phyloP scores from a whole-genome alignment of 768 basidiomycete genomes.

The Collybiopsis confluens region DNA sequence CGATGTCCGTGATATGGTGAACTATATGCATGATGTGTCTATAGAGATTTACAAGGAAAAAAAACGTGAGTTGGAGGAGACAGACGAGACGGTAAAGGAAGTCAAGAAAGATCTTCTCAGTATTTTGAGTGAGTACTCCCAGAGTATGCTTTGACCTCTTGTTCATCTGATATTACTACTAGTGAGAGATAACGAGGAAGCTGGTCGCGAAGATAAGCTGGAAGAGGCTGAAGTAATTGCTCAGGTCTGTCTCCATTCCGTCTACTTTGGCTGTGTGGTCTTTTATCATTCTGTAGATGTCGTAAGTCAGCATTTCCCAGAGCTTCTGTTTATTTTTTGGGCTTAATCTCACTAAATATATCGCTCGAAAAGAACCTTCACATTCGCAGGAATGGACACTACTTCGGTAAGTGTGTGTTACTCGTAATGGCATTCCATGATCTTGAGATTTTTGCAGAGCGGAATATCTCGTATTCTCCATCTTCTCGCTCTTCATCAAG shows the following conservation, averaged over 20 bases:
- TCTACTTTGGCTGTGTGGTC: neutral
- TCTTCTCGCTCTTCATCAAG: constrained; percentile 27
- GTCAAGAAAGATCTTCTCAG: constrained; percentile 31
- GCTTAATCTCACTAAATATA: constrained; percentile 1
- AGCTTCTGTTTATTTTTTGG: neutral
- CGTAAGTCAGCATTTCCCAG: neutral
- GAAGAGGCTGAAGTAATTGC: constrained; percentile 30
- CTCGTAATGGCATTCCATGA: no score
- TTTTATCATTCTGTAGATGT: neutral
- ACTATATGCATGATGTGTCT: constrained; percentile 22
- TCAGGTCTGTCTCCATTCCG: constrained; percentile 23
- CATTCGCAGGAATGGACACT: constrained; percentile 39
- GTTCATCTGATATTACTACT: neutral
- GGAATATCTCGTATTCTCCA: constrained; percentile 29
- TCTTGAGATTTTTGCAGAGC: constrained; percentile 1
- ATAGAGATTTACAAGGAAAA: constrained; percentile 23
- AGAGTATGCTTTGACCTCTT: neutral
- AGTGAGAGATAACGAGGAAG: constrained; percentile 28
- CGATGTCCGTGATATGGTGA: constrained; percentile 20
- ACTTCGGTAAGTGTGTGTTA: constrained; percentile 20
- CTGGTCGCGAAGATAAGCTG: constrained; percentile 25
- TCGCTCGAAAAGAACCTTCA: constrained; percentile 24
- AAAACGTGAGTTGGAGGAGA: constrained; percentile 19
- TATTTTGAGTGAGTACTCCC: constrained; percentile 22
- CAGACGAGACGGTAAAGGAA: constrained; percentile 21